Conservation (phyloP, 1,284 basidiomycete genomes). For the Heterobasidion annosum region DNA sequence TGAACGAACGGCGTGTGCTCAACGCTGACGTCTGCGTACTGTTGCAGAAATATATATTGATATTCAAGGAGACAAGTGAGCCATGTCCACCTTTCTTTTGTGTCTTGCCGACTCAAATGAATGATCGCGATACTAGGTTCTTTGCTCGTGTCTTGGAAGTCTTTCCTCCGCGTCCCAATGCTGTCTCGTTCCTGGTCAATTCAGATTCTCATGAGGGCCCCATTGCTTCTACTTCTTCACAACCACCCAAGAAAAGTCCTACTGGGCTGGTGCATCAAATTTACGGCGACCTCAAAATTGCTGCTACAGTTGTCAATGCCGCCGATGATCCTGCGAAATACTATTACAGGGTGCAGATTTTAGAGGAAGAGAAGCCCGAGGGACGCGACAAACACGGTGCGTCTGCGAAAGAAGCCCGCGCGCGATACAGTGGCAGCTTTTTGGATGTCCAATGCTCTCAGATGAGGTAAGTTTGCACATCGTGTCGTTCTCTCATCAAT, state of each 20-base stretch:
- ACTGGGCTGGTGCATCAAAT: slow-evolving; percentile 44
- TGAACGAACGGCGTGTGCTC: slow-evolving; percentile 4
- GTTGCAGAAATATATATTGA: slow-evolving; percentile 73
- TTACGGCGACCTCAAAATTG: slow-evolving; percentile 73
- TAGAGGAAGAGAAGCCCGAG: slow-evolving; percentile 68
- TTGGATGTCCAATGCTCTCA: slow-evolving; percentile 75
- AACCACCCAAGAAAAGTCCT: slow-evolving; percentile 15
- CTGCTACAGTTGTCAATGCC: slow-evolving; percentile 61
- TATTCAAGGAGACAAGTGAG: slow-evolving; percentile 72
- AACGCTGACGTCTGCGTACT: slow-evolving; percentile 8
- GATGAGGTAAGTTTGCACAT: slow-evolving; percentile 60
- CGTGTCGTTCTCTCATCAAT: not conserved
- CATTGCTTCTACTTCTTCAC: slow-evolving; percentile 18
- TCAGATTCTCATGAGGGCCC: slow-evolving; percentile 10
- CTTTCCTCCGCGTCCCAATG: slow-evolving; percentile 42
- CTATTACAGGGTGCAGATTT: slow-evolving; percentile 81
- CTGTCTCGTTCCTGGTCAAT: slow-evolving; percentile 13
- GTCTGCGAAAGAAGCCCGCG: slow-evolving; percentile 38
- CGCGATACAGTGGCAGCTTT: slow-evolving; percentile 55
- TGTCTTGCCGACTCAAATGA: slow-evolving; percentile 5
- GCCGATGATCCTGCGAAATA: slow-evolving; percentile 80
- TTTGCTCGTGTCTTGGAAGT: slow-evolving; percentile 70
- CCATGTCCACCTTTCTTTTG: slow-evolving; percentile 19
- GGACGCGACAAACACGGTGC: slow-evolving; percentile 45
- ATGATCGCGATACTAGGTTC: slow-evolving; percentile 43